Evolutionary conservation across 176 grass and related monocot genomes (phyloP).

Genomic region (Ampelocalamus luodianensis): DNA sequence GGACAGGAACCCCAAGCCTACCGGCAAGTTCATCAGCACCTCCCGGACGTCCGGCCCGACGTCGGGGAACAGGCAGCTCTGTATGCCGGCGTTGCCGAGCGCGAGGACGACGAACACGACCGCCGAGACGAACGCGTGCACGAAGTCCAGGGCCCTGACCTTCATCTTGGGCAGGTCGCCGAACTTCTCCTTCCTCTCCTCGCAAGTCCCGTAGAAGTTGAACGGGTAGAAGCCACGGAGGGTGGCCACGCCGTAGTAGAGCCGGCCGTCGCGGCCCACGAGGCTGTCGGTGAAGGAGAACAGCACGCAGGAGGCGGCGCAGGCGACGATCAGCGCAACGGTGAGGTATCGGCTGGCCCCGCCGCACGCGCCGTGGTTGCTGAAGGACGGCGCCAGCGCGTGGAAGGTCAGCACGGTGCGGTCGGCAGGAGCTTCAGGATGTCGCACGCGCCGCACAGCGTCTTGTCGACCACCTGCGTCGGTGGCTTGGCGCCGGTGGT

Average conservation of each 20-base stretch:
- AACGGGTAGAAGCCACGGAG: slow-evolving; percentile 48
- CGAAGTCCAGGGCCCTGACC: slow-evolving; percentile 48
- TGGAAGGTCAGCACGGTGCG: slow-evolving; percentile 54
- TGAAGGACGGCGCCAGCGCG: slow-evolving; percentile 62
- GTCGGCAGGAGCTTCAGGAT: slow-evolving; percentile 63
- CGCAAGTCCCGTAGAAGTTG: slow-evolving; percentile 28
- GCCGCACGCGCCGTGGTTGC: slow-evolving; percentile 56
- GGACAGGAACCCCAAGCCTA: slow-evolving; percentile 42
- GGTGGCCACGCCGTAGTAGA: slow-evolving; percentile 69
- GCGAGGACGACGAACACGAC: slow-evolving; percentile 49
- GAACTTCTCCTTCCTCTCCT: slow-evolving; percentile 26
- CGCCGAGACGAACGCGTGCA: slow-evolving; percentile 46
- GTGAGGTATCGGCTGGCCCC: slow-evolving; percentile 43
- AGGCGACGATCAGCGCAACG: slow-evolving; percentile 31
- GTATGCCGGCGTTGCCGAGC: slow-evolving; percentile 46
- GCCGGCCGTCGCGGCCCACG: slow-evolving; percentile 37
- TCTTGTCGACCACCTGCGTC: slow-evolving; percentile 43
- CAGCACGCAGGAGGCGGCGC: slow-evolving; percentile 47
- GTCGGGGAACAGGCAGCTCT: slow-evolving; percentile 57
- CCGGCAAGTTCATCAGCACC: slow-evolving; percentile 51
- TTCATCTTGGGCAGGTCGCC: slow-evolving; percentile 11
- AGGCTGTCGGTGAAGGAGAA: slow-evolving; percentile 68
- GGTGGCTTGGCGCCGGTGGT: background rate
- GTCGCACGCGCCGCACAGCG: slow-evolving; percentile 35
- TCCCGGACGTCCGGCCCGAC: slow-evolving; percentile 19